phyloP scores from a whole-genome alignment of 2,329 filamentous ascomycete genomes.

The Lachnum nothofagi region DNA sequence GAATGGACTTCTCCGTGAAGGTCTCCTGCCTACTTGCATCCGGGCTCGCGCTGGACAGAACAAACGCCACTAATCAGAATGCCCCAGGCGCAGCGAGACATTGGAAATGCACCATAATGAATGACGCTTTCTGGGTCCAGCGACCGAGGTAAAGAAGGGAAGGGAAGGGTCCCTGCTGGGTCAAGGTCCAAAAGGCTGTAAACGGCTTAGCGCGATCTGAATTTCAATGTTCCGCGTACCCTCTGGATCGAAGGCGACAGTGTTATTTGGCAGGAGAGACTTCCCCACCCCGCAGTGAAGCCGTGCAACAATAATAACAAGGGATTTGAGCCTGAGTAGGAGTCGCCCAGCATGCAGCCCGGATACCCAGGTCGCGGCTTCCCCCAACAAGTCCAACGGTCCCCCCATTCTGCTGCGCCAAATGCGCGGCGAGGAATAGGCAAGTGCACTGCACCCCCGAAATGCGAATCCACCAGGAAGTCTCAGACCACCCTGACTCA shows the following conservation, averaged over 20 bases:
- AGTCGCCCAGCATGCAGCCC: constrained; percentile 27
- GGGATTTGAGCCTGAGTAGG: background rate
- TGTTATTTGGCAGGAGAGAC: background rate
- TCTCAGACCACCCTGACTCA: constrained; percentile 10
- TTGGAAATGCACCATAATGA: too few relatives aligned
- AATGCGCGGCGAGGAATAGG: constrained; percentile 33
- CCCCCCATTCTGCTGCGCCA: constrained; percentile 27
- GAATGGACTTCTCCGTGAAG: too few relatives aligned
- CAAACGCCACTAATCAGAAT: too few relatives aligned
- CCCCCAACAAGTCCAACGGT: constrained; percentile 28
- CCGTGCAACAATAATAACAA: background rate
- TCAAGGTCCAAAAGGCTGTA: background rate
- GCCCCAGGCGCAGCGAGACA: too few relatives aligned
- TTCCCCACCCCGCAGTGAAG: background rate
- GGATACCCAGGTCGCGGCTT: constrained; percentile 26
- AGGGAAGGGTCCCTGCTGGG: too few relatives aligned
- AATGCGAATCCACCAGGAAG: constrained; percentile 13
- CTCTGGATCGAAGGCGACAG: background rate
- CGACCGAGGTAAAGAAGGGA: too few relatives aligned
- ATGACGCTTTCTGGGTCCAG: too few relatives aligned
- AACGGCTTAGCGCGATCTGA: background rate
- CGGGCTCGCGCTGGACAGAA: too few relatives aligned
- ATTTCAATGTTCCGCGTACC: background rate
- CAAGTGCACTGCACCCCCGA: constrained; percentile 23
- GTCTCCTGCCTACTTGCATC: too few relatives aligned